Base-by-base conservation (phyloP, 495 filamentous ascomycete genomes). In the Aspergillus sclerotioniger region DNA sequence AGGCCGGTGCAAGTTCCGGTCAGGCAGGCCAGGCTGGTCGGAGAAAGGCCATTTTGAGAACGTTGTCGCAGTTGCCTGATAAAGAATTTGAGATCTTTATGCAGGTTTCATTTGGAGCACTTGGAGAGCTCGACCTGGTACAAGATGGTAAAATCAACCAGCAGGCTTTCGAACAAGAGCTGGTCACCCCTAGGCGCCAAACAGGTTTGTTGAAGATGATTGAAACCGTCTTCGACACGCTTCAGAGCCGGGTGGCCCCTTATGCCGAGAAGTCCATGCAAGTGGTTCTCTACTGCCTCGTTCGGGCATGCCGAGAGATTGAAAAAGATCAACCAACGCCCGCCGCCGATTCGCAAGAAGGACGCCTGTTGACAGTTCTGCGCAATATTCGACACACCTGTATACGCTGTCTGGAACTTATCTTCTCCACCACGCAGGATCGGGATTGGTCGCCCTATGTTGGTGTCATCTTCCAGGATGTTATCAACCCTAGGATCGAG, bases 141-240 rank as follows among this genome's bases (percentile, higher is more conserved):
- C 68, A 87, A 35, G 74, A 83, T 44, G 69, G 74, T 0, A 63
- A 77, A 8, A 55, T 82, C 0, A 76, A 87, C 25, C 70, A 80
- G 31, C 63, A 73, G 16, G 57, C 75, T 0, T 78, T 92, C 50
- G 63, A 74, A 2, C 65, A 71, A 13, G 84, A 87, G 46, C 49
- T 84, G 1, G 65, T 90, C 3, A 83, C 80, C 20, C 73, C 78
- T 15, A 83, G 92, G 59, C 92, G 91, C 72, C 93, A 96, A 65
- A 76, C 91, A 53, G 94, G 94, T 69, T 76, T 96, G 60, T 68
- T 96, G 43, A 92, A 92, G 66, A 93, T 98, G 90, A 78, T 94
- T 44, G 87, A 92, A 52, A 86, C 91, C n/a, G 82, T 98, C 66
- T 84, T 96, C 59, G 86, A 87, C 21, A 89, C 91, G 31, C 80